Base-by-base conservation (phyloP, 441 rosid species). In the Jatropha multifida region DNA sequence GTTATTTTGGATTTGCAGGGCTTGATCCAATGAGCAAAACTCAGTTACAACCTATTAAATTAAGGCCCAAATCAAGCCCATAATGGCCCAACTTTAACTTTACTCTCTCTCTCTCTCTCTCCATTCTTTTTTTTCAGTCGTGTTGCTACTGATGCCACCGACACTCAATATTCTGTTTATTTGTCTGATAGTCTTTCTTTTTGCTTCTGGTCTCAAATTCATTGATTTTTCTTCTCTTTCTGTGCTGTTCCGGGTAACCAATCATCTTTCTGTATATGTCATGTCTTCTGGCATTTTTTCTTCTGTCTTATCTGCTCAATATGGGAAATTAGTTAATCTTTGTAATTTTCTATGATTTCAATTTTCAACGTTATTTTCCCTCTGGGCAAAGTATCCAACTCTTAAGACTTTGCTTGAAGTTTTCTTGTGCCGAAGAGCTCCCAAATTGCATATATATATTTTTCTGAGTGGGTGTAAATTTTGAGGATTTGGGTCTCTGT, bases 401-500 rank as follows among this genome's bases (percentile, higher is more conserved):
- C 20, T 41, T 49, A 41, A 42, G 9, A 52, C 52, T 54, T n/a
- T 11, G 12, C 4, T 13, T 32, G 48, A 15, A 40, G 17, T 27
- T 42, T 20, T 5, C 32, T 65, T 56, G 18, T 67, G 59, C 44
- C 8, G 27, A 41, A 37, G 65, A 75, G 58, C 41, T 40, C 37
- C 59, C 27, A 59, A 68, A 49, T 72, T 10, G n/a, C 48, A 44
- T 44, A 11, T 44, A 40, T n/a, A 75, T 27, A 51, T 42, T 40
- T 26, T 60, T 42, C 20, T 54, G 42, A 17, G 12, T 55, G 0
- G 4, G 13, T 54, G 18, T 41, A 8, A 68, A 59, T 75, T 74
- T 71, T 71, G 63, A 59, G 84, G 72, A 77, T 5, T 42, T 70
- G 79, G 60, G 78, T 75, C 41, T 71, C 42, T 46, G 54, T 49